These are phyloP conservation scores for Cenchrus purpureus DNA, from an alignment of 176 grass and related monocot genomes.

Conservation along the genomic window DNA sequence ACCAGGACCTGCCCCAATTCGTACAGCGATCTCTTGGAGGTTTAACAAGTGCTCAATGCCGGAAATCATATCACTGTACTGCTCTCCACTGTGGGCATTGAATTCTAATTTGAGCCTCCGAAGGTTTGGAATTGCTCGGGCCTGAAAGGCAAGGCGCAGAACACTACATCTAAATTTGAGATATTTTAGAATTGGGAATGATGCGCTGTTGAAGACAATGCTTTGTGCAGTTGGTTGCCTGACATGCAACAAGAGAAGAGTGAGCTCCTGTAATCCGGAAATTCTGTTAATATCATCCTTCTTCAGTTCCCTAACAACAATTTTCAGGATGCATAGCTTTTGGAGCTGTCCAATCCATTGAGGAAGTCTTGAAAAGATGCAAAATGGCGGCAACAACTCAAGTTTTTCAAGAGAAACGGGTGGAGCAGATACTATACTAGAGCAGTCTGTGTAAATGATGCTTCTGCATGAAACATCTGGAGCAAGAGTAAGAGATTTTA, in stretches of 20 bases:
- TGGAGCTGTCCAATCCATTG: not conserved
- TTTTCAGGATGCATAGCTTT: slow-evolving; percentile 11
- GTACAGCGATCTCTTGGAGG: not conserved
- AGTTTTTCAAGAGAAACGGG: not conserved
- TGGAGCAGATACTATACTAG: not conserved
- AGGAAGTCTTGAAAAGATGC: slow-evolving; percentile 25
- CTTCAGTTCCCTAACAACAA: slow-evolving; percentile 5
- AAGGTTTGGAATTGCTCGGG: not conserved
- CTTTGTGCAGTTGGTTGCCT: not conserved
- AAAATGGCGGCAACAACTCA: slow-evolving; percentile 19
- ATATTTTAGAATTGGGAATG: slow-evolving; percentile 12
- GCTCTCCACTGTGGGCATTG: not conserved
- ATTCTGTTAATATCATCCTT: not conserved
- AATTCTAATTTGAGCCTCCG: slow-evolving; percentile 7
- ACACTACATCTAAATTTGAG: not conserved
- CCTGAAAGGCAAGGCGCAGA: slow-evolving; percentile 7
- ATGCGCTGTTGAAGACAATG: not conserved
- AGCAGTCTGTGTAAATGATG: not conserved
- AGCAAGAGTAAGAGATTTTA: not conserved
- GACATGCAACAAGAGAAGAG: not conserved
- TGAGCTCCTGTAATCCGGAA: not conserved
- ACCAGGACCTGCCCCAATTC: not conserved
- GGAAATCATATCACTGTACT: not conserved
- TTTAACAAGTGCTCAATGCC: not conserved
- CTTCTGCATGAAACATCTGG: not conserved